Base-by-base conservation (phyloP, 2,329 filamentous ascomycete species). In the Alternaria longipes region DNA sequence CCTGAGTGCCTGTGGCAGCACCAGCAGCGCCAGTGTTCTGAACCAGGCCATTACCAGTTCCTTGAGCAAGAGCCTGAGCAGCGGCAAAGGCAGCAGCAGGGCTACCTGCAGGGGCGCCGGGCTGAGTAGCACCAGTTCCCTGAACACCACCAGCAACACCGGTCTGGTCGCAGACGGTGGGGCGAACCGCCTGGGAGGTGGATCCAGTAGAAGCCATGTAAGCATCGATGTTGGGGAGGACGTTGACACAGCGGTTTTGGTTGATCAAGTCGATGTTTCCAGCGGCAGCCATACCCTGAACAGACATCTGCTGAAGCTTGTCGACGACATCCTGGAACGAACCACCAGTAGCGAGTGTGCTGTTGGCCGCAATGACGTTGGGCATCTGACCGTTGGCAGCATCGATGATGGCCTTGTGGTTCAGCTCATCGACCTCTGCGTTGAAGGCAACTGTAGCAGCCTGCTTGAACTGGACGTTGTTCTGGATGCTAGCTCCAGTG, bases 301-400 rank as follows among this genome's bases (percentile, higher is more conserved):
- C 56, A 36, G 68, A 73, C 77, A 79, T 79, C 54, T 70, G 54
- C 70, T 77, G 70, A 45, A 79, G 72, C 70, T 77, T 79, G 68
- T 75, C 67, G 58, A 79, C 77, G 44, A 79, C 77, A 64, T 77
- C 75, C 65, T 77, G 74, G 73, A 79, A 79, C 34, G 73, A 66
- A 63, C 77, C 77, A 8, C 72, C 74, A 32, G 72, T 76, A 8
- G 70, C 75, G 47, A 79, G 74, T 28, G 76, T 79, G 64, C 72
- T 74, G 68, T 78, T 79, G 54, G 77, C 77, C 47, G 72, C 72
- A 46, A 72, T 69, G 51, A 79, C 73, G 18, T 73, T 73, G 47
- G 73, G 70, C 52, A 67, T 46, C 16, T 54, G 28, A 44, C 67
- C 63, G 49, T 73, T 70, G 40, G 71, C 72, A 28, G 66, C 64